Evolutionary conservation across 345 rosid species (phyloP), one percentile per base, ranked within the genome.

Genomic region (Sisymbrium irio): DNA sequence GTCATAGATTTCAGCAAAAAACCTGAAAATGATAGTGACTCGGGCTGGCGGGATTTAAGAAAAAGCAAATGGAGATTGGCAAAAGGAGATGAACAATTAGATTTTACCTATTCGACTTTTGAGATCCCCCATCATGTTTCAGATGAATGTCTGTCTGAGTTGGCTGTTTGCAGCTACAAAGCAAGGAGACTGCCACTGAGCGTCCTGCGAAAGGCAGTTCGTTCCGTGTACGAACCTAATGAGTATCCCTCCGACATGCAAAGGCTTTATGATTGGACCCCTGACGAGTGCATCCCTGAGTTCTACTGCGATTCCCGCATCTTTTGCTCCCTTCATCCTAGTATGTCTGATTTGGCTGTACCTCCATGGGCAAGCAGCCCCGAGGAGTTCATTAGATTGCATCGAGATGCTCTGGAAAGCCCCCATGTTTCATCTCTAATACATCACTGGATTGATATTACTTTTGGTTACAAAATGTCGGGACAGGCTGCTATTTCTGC

Each of bases 81-180:
- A 47, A 93, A 93, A 86, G 98, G 98, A 62, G 97, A 90, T 80
- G 98, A 89, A 64, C 98, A 93, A 73, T 82, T 93, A 81, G 98
- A 93, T 83, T 93, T 93, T 70, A 90, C 98, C 58, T 90, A 89
- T 81, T 85, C 86, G 33, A 84, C 98, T 7, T 93, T 96, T 75
- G 98, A 93, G 82, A 79, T 87, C 42, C 93, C 97, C 41, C 98
- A 90, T 83, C 98, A 93, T 72, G 90, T 93, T 49, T 93, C 98
- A 50, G 98, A 93, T 84, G 98, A 93, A 82, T 93, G 98, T 78
- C 91, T 93, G 68, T 93, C 98, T 74, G 98, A 93, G 81, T 74
- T 93, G 75, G 98, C 98, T 76, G 98, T 93, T 76, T 93, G 98
- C 86, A 93, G 97, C 83, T 93, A 93, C 78, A 93, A 93, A 89